Percentiles rank a stretch among this genome's conserved stretches.
These are phyloP conservation scores for Sordariomycetes sp. DNA, from an alignment of 2,329 filamentous ascomycete species.

Conservation along the genomic window DNA sequence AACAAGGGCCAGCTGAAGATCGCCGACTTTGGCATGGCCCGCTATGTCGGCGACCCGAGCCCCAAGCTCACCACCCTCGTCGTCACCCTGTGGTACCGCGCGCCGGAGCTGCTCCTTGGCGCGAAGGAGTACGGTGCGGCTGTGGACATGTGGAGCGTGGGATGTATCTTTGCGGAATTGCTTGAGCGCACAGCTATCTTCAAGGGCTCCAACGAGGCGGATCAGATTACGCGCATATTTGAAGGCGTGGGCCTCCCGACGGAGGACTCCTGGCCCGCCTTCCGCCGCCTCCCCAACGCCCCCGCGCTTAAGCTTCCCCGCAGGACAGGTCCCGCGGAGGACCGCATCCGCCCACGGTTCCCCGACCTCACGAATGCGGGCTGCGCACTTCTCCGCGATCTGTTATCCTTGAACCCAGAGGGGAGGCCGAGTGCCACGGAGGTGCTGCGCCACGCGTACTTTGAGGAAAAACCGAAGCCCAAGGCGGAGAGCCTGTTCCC, in stretches of 20 bases:
- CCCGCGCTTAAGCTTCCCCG: conserved; percentile 62
- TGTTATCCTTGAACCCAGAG: conserved; percentile 68
- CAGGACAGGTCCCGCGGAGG: conserved; percentile 25
- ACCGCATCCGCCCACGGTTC: conserved; percentile 65
- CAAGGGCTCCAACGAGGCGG: conserved; percentile 85
- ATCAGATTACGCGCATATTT: conserved; percentile 81
- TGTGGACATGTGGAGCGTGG: conserved; percentile 92
- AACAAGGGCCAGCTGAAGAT: conserved; percentile 93
- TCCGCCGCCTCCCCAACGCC: conserved; percentile 79
- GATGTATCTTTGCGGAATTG: conserved; percentile 91
- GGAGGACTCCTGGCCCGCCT: conserved; percentile 74
- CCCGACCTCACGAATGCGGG: conserved; percentile 72
- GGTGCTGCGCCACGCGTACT: conserved; percentile 74
- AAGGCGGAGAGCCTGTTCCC: conserved; percentile 92
- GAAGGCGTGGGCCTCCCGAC: conserved; percentile 79
- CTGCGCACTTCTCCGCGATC: conserved; percentile 52
- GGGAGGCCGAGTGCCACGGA: conserved; percentile 60
- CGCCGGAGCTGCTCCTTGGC: conserved; percentile 82
- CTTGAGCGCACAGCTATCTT: conserved; percentile 73
- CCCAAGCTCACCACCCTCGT: conserved; percentile 81
- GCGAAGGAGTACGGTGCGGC: conserved; percentile 61
- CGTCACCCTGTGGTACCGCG: conserved; percentile 93
- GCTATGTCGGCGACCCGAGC: conserved; percentile 72
- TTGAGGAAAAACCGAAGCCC: conserved; percentile 77
- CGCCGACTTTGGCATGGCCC: conserved; percentile 96